These are phyloP conservation scores for Nothophaeocryptopus gaeumannii DNA, from an alignment of 2,329 filamentous ascomycete species.

Conservation along the genomic window DNA sequence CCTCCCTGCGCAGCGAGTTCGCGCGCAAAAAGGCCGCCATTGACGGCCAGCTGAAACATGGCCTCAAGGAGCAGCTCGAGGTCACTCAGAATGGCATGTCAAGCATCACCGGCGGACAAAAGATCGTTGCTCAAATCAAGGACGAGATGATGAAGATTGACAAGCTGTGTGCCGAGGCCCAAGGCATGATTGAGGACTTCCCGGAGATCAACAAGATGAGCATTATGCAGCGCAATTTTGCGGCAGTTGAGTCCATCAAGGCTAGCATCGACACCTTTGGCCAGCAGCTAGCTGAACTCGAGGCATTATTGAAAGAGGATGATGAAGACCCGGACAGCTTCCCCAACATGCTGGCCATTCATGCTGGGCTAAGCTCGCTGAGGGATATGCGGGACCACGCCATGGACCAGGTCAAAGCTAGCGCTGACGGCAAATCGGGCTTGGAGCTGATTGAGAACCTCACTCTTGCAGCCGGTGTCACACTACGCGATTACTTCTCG, in stretches of 20 bases:
- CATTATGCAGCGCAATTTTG: conserved; percentile 94
- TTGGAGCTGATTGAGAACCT: conserved; percentile 84
- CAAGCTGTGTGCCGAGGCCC: conserved; percentile 92
- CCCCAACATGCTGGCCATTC: conserved; percentile 82
- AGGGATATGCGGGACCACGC: conserved; percentile 94
- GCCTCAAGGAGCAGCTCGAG: conserved; percentile 87
- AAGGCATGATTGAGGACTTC: conserved; percentile 97
- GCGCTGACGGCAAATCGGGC: conserved; percentile 80
- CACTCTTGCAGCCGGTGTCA: conserved; percentile 63
- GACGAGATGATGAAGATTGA: conserved; percentile 99
- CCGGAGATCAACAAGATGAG: conserved; percentile 87
- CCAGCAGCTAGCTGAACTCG: conserved; percentile 69
- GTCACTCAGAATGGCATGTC: conserved; percentile 91
- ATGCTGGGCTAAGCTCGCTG: conserved; percentile 88
- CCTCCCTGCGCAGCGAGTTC: conserved; percentile 85
- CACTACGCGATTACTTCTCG: conserved; percentile 85
- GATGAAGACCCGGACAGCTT: conserved; percentile 84
- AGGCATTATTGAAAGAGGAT: conserved; percentile 76
- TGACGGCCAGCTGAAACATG: conserved; percentile 83
- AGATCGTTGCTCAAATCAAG: conserved; percentile 87
- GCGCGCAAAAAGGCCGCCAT: conserved; percentile 88
- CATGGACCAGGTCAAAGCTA: conserved; percentile 81
- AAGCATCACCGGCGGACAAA: conserved; percentile 83
- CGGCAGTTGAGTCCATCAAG: conserved; percentile 90
- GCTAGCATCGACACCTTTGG: conserved; percentile 85